A percentile compares a stretch with the other conserved stretches of the same genome.
Conservation (phyloP, 2,329 filamentous ascomycete genomes). For the Exophiala phaeomuriformis region DNA sequence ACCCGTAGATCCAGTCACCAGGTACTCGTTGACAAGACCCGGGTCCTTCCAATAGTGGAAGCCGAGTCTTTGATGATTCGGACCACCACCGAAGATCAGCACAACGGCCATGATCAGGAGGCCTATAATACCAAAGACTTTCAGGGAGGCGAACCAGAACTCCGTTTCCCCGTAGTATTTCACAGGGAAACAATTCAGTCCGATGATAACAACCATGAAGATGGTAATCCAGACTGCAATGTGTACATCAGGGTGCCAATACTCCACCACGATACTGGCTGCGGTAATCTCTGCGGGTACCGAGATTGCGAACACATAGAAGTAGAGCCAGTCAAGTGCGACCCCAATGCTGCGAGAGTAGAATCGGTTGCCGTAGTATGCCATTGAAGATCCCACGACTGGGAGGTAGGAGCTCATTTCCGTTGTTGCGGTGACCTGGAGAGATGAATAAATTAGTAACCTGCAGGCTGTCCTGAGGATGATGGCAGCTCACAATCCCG, state of each 20-base stretch:
- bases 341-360: neutral
- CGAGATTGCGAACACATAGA: conserved; percentile 71
- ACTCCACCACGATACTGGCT: conserved; percentile 66
- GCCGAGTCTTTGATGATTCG: conserved; percentile 53
- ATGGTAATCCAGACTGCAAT: conserved; percentile 24
- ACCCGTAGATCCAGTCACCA: neutral
- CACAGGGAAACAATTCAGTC: conserved; percentile 64
- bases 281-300: conserved; percentile 74
- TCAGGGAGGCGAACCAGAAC: conserved; percentile 54
- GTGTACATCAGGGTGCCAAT: conserved; percentile 47
- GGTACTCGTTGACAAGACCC: conserved; percentile 31
- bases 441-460: neutral
- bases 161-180: conserved; percentile 62
- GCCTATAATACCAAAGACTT: conserved; percentile 58
- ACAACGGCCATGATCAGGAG: conserved; percentile 59
- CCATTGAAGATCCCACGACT: conserved; percentile 33
- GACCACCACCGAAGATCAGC: conserved; percentile 58
- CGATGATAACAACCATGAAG: conserved; percentile 30
- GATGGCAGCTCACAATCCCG: conserved; percentile 22
- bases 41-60: conserved; percentile 61
- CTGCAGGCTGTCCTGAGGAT: neutral
- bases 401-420: conserved; percentile 46
- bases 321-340: conserved; percentile 39
- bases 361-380: conserved; percentile 36
- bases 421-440: conserved; percentile 3